Evolutionary conservation across 1,139 yeast genomes (phyloP).

Genomic region (Taphrina confusa): DNA sequence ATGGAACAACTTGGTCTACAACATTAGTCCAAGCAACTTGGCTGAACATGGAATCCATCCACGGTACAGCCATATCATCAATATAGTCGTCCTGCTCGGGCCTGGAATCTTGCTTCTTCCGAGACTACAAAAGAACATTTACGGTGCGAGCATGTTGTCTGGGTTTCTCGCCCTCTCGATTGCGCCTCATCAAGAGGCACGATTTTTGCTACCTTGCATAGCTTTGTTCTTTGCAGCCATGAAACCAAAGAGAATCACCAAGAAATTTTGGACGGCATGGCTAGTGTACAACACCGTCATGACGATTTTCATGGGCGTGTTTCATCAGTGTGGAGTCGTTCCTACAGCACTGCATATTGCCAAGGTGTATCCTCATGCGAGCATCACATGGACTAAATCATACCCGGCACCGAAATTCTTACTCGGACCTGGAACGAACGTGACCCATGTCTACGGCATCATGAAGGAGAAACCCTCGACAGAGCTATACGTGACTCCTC

Average conservation of each 20-base stretch:
- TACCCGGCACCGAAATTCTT: conserved; percentile 93
- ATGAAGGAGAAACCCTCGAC: neutral
- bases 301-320: conserved; percentile 69
- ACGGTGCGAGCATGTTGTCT: conserved; percentile 46
- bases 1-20: conserved; percentile 71
- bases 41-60: conserved; percentile 83
- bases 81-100: conserved; percentile 78
- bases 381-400: conserved; percentile 88
- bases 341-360: conserved; percentile 55
- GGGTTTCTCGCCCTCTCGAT: conserved; percentile 64
- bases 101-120: conserved; percentile 55
- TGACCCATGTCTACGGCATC: neutral
- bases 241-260: neutral
- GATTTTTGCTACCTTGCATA: conserved; percentile 75
- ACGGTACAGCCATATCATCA: conserved; percentile 69
- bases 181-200: conserved; percentile 86
- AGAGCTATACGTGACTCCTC: conserved; percentile 1
- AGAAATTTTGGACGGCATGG: conserved; percentile 52
- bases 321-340: conserved; percentile 89
- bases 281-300: conserved; percentile 62
- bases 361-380: conserved; percentile 42
- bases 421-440: conserved; percentile 50
- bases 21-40: conserved; percentile 60
- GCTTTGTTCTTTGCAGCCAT: conserved; percentile 71
- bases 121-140: conserved; percentile 40